phyloP scores from a whole-genome alignment of 1,284 basidiomycete species.

The Inonotus obliquus region DNA sequence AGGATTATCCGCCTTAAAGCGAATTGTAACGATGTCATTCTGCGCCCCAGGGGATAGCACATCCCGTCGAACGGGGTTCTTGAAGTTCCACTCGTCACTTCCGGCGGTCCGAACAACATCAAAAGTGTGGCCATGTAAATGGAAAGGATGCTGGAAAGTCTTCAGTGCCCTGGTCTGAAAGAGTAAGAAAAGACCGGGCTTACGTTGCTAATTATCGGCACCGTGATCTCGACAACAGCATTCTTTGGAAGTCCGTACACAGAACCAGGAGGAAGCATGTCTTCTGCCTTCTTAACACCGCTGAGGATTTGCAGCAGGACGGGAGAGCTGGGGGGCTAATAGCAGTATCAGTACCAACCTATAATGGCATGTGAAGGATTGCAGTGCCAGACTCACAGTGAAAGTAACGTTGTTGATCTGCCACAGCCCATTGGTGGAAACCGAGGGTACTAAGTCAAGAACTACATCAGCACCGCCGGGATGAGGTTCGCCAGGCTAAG shows the following conservation, averaged over 20 bases:
- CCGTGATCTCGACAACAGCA: conserved; percentile 23
- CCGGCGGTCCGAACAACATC: conserved; percentile 31
- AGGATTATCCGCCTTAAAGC: conserved; percentile 34
- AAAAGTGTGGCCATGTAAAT: conserved; percentile 34
- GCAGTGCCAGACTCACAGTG: neutral
- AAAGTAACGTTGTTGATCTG: conserved; percentile 3
- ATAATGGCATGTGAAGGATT: neutral
- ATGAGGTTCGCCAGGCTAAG: conserved; percentile 24
- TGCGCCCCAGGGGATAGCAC: conserved; percentile 26
- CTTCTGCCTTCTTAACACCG: conserved; percentile 22
- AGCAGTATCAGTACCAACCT: conserved; percentile 7
- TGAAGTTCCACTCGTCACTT: conserved; percentile 31
- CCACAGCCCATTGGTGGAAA: conserved; percentile 9
- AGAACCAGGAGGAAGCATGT: conserved; percentile 23
- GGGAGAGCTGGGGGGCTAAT: conserved; percentile 26
- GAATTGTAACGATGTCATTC: conserved; percentile 29
- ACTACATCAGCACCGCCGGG: conserved; percentile 28
- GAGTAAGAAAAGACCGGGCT: conserved; percentile 25
- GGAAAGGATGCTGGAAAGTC: conserved; percentile 30
- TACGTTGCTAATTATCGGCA: conserved; percentile 21
- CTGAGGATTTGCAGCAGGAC: conserved; percentile 28
- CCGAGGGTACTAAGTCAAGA: conserved; percentile 23
- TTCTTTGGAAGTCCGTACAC: conserved; percentile 24
- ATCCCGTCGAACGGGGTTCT: conserved; percentile 37
- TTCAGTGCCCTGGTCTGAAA: neutral